Base-by-base conservation (phyloP, 208 protist species). In the Acanthamoeba comandoni region DNA sequence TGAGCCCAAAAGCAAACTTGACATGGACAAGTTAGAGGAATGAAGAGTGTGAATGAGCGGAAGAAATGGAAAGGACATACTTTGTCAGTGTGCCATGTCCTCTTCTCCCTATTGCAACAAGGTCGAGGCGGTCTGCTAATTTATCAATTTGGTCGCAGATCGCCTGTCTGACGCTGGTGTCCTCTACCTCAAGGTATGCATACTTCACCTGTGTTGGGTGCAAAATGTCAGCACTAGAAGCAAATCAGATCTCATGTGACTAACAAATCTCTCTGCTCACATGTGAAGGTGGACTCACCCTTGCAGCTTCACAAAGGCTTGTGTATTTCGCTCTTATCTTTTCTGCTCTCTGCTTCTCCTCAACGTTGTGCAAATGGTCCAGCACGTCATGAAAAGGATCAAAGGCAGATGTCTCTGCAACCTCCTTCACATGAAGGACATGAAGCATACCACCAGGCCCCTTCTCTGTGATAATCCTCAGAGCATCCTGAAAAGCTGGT, bases 381-480 rank as follows among this genome's bases (percentile, higher is more conserved):
- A 82, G 73, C 12, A 55, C 60, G 73, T 82, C 73, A 55, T 82
- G 73, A 8, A 82, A 82, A 29, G 73, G 73, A 39, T 82, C 73
- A 7, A 82, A 31, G 26, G 60, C 35, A 17, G 73, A 82, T 2
- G 73, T 82, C 49, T 24, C 31, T 55, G 60, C 73, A 24, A 82
- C 73, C 9, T 82, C 73, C 15, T 13, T 60, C 73, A 82, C 73
- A 19, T 82, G 73, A 26, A 82, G n/a, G 2, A 82, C 39, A 49
- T 64, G 51, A 49, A 82, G 8, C n/a, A 26, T 35, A 26, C 73
- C 73, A 4, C 58, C 58, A 26, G 35, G 35, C 5, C 58, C 58
- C 58, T 55, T n/a, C 7, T 2, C 19, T 1, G 15, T 26, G 26
- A 60, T 15, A 9, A 82, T 39, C 15, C 31, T 29, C 73, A 55